phyloP scores from a whole-genome alignment of 805 yeast genomes.

The Teunomyces stri region DNA sequence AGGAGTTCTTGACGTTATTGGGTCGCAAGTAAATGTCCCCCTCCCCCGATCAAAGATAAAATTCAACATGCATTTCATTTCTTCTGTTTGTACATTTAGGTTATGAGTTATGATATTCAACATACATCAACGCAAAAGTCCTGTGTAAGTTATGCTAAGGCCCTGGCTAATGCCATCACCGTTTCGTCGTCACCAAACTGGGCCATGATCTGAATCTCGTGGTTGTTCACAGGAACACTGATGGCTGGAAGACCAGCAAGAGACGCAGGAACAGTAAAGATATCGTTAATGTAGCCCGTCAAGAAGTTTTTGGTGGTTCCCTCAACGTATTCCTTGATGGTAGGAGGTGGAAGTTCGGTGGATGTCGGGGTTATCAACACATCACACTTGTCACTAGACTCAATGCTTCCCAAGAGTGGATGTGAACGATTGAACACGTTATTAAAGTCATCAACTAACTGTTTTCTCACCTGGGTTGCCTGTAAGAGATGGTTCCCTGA shows the following conservation, averaged over 20 bases:
- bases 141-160: background rate
- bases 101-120: conserved; percentile 30
- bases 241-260: conserved; percentile 89
- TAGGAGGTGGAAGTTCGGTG: conserved; percentile 49
- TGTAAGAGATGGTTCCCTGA: conserved; percentile 71
- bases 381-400: conserved; percentile 47
- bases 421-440: conserved; percentile 42
- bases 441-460: conserved; percentile 65
- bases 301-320: conserved; percentile 45
- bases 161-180: conserved; percentile 44
- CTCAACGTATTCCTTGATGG: conserved; percentile 41
- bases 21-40: conserved; percentile 49
- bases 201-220: conserved; percentile 78
- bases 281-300: conserved; percentile 74
- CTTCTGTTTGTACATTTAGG: conserved; percentile 7
- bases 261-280: conserved; percentile 85
- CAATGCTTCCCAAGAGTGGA: conserved; percentile 36
- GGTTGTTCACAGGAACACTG: conserved; percentile 56
- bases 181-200: conserved; percentile 80
- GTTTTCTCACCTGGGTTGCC: conserved; percentile 67
- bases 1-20: conserved; percentile 83
- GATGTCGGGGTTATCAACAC: conserved; percentile 74
- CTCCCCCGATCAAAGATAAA: background rate
- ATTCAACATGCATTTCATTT: conserved; percentile 7
- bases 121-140: conserved; percentile 15